phyloP scores from a whole-genome alignment of 2,329 filamentous ascomycete species.

The Aureobasidium sp. region DNA sequence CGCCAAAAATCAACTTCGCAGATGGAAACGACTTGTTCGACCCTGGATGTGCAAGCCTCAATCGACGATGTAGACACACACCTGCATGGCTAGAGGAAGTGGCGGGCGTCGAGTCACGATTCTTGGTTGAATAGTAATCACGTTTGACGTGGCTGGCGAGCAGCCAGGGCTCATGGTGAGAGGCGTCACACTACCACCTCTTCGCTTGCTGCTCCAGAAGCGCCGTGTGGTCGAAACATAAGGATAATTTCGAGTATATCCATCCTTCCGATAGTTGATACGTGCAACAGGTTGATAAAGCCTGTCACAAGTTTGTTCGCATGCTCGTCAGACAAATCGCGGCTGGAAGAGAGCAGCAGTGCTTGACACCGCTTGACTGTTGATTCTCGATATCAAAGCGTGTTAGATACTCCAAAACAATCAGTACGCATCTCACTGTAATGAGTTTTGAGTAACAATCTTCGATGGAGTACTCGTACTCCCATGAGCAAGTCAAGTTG shows the following conservation, averaged over 20 bases:
- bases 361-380: no score
- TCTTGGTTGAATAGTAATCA: not conserved
- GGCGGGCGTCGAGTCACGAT: not conserved
- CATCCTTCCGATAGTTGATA: not conserved
- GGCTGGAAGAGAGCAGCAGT: no score
- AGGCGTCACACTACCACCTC: not conserved
- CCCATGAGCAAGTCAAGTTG: no score
- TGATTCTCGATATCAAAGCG: no score
- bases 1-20: not conserved
- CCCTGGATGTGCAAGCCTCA: not conserved
- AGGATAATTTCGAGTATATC: no score
- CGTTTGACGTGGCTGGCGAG: not conserved
- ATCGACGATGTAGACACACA: not conserved
- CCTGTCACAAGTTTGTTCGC: not conserved
- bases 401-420: not conserved
- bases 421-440: not conserved
- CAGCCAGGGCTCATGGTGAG: not conserved
- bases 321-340: no score
- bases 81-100: not conserved
- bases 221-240: not conserved
- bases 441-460: not conserved
- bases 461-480: not conserved
- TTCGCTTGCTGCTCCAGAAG: not conserved
- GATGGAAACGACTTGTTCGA: not conserved
- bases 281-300: not conserved